phyloP scores from a whole-genome alignment of 2,329 filamentous ascomycete species.

The Ilyonectria destructans region DNA sequence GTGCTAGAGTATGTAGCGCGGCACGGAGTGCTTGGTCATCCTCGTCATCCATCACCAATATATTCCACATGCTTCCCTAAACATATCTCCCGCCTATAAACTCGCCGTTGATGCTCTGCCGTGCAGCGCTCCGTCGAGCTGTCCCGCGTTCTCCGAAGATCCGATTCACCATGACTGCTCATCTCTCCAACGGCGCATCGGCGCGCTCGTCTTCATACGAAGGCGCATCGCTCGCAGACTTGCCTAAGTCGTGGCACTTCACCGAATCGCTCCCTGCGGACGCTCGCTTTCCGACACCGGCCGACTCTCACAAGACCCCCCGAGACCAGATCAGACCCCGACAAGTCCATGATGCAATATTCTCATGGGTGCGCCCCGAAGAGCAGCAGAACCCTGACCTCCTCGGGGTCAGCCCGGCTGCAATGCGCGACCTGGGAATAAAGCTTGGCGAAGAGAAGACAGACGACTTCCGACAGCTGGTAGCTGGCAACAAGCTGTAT shows the following conservation, averaged over 20 bases:
- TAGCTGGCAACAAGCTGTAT: slow-evolving; percentile 86
- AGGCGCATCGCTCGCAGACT: slow-evolving; percentile 64
- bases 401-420: slow-evolving; percentile 84
- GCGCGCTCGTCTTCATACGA: slow-evolving; percentile 33
- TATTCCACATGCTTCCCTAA: slow-evolving; percentile 37
- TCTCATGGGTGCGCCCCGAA: slow-evolving; percentile 92
- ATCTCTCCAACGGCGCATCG: slow-evolving; percentile 50
- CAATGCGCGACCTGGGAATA: slow-evolving; percentile 87
- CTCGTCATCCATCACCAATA: slow-evolving; percentile 17
- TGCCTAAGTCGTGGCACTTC: slow-evolving; percentile 78
- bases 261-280: slow-evolving; percentile 83
- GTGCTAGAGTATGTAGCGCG: slow-evolving; percentile 19
- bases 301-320: slow-evolving; percentile 85
- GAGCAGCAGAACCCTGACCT: slow-evolving; percentile 81
- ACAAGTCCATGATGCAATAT: slow-evolving; percentile 87
- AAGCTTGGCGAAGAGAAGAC: slow-evolving; percentile 77
- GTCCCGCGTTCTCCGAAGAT: slow-evolving; percentile 48
- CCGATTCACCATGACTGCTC: slow-evolving; percentile 53
- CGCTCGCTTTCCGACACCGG: slow-evolving; percentile 83
- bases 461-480: slow-evolving; percentile 82
- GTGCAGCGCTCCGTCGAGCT: slow-evolving; percentile 52
- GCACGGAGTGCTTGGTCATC: slow-evolving; percentile 23
- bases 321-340: slow-evolving; percentile 84
- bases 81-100: slow-evolving; percentile 16
- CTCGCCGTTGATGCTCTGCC: slow-evolving; percentile 55